phyloP scores from a whole-genome alignment of 2,329 filamentous ascomycete species.

The Balansia obtecta region DNA sequence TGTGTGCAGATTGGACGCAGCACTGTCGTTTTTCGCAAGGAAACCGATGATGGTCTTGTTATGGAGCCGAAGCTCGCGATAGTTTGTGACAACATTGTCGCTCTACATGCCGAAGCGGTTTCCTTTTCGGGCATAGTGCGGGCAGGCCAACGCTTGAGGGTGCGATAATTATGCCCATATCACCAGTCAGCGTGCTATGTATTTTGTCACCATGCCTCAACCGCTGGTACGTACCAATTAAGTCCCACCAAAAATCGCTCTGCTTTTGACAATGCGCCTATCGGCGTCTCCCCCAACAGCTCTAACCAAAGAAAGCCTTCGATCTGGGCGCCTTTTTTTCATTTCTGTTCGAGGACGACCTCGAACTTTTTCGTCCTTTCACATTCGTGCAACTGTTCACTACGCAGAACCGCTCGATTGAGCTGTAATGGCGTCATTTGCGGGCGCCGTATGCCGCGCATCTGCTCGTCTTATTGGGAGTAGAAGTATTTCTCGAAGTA shows the following conservation, averaged over 20 bases:
- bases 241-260: conserved; percentile 17
- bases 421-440: conserved; percentile 51
- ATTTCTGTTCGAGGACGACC: conserved; percentile 9
- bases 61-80: background rate
- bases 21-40: background rate
- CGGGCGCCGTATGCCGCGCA: conserved; percentile 49
- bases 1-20: background rate
- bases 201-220: background rate
- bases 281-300: conserved; percentile 22
- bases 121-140: background rate
- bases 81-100: background rate
- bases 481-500: conserved; percentile 44
- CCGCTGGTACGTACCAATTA: conserved; percentile 4
- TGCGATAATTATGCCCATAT: background rate
- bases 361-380: background rate
- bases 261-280: conserved; percentile 15
- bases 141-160: background rate
- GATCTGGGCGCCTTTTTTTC: background rate
- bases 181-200: background rate
- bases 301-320: conserved; percentile 15
- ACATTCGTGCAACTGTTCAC: background rate
- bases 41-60: background rate
- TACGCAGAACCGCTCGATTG: conserved; percentile 10
- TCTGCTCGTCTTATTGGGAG: conserved; percentile 45
- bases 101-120: background rate